These are phyloP conservation scores for Eremothecium sinecaudum DNA, from an alignment of 1,139 yeast species.

Conservation along the genomic window DNA sequence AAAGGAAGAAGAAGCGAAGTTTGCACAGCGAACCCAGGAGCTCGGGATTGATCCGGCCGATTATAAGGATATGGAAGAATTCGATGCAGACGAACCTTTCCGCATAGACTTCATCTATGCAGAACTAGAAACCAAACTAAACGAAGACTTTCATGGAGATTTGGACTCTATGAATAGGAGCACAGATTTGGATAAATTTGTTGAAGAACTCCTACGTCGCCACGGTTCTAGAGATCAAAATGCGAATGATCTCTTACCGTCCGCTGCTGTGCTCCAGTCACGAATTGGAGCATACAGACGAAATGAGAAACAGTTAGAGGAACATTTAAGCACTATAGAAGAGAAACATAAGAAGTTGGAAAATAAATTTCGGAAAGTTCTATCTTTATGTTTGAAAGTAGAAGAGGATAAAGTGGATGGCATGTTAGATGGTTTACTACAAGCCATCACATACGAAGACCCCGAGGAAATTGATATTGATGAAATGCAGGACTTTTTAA, in stretches of 20 bases:
- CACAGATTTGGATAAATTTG: conserved; percentile 18
- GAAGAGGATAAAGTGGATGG: conserved; percentile 71
- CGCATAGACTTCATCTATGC: conserved; percentile 50
- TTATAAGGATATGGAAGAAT: conserved; percentile 36
- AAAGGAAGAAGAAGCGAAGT: conserved; percentile 45
- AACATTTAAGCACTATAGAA: conserved; percentile 41
- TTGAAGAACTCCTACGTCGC: conserved; percentile 17
- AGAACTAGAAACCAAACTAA: conserved; percentile 35
- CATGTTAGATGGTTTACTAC: conserved; percentile 72
- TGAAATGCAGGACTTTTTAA: conserved; percentile 29
- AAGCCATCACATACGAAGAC: conserved; percentile 76
- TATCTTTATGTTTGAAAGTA: conserved; percentile 83
- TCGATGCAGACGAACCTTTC: conserved; percentile 84
- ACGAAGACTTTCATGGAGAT: conserved; percentile 26
- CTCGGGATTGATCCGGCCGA: conserved; percentile 29
- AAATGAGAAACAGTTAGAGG: conserved; percentile 46
- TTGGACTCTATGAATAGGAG: conserved; percentile 20
- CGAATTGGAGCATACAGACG: conserved; percentile 70
- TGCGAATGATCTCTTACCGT: conserved; percentile 39
- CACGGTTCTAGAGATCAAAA: conserved; percentile 11
- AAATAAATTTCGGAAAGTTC: conserved; percentile 77
- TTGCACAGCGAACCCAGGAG: conserved; percentile 36
- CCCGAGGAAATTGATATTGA: conserved; percentile 56
- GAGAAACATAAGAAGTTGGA: conserved; percentile 58
- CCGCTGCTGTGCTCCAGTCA: conserved; percentile 56